phyloP scores from a whole-genome alignment of 2,329 filamentous ascomycete species.

The Fonsecaea monophora region DNA sequence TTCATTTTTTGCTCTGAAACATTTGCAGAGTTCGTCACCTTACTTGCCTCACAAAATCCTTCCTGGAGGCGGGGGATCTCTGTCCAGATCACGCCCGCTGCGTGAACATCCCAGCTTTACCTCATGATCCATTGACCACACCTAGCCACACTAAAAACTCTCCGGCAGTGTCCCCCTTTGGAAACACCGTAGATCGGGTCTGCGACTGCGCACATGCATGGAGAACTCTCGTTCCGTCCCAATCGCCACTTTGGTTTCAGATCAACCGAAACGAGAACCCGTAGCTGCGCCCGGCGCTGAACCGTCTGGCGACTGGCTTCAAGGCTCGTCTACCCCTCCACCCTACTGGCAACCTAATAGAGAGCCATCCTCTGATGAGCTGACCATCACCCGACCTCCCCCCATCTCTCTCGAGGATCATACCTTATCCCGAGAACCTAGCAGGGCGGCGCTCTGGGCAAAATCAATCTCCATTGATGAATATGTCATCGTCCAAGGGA shows the following conservation, averaged over 20 bases:
- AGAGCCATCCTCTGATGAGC: conserved; percentile 50
- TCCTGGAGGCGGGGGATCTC: conserved; percentile 8
- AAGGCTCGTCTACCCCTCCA: conserved; percentile 39
- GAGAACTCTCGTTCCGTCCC: conserved; percentile 21
- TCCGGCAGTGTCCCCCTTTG: neutral
- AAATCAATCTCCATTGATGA: conserved; percentile 67
- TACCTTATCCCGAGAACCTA: conserved; percentile 60
- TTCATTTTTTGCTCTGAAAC: conserved; percentile 10
- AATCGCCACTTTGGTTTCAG: conserved; percentile 19
- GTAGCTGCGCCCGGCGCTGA: neutral
- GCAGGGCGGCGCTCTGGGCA: conserved; percentile 67
- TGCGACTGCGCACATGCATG: conserved; percentile 27
- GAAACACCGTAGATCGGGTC: neutral
- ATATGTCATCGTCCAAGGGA: conserved; percentile 65
- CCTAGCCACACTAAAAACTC: neutral
- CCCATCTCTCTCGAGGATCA: conserved; percentile 70
- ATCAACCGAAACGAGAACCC: conserved; percentile 6
- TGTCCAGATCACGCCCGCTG: neutral
- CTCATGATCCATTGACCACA: neutral
- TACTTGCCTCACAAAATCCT: conserved; percentile 5
- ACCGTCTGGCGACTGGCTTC: conserved; percentile 11
- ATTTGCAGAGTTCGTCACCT: conserved; percentile 15
- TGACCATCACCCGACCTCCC: conserved; percentile 49
- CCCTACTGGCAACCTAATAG: conserved; percentile 56
- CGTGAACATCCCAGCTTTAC: neutral